Percentiles rank a stretch among this genome's conserved stretches.
Conservation (phyloP, 805 yeast species). For the Ogataea ramenticola region DNA sequence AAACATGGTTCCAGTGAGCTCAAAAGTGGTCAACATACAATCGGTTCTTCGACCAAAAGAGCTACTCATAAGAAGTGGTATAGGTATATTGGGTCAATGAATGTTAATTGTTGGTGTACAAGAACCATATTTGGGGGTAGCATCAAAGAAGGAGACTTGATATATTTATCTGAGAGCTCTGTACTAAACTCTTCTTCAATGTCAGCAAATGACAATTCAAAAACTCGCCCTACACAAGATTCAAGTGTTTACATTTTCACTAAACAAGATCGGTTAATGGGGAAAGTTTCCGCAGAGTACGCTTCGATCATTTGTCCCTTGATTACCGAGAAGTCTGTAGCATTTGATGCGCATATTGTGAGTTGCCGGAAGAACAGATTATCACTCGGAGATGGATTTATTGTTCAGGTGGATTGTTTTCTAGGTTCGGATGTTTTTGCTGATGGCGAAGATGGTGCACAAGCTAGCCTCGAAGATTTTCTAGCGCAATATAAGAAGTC, state of each 20-base stretch:
- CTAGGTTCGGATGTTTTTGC: slow-evolving; percentile 31
- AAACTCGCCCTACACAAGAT: slow-evolving; percentile 7
- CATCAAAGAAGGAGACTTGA: slow-evolving; percentile 5
- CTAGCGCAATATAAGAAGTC: background rate
- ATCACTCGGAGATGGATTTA: slow-evolving; percentile 70
- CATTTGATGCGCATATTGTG: slow-evolving; percentile 50
- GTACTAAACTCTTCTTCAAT: no score
- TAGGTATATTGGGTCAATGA: slow-evolving; percentile 50
- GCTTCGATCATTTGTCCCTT: slow-evolving; percentile 64
- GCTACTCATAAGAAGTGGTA: slow-evolving; percentile 10
- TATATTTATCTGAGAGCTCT: background rate
- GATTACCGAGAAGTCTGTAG: slow-evolving; percentile 44
- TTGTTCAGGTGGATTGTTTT: slow-evolving; percentile 62
- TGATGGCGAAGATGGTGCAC: background rate
- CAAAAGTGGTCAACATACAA: no score
- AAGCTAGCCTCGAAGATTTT: background rate
- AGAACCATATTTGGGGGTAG: slow-evolving; percentile 40
- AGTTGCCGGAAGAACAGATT: slow-evolving; percentile 47
- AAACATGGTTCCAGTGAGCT: no score
- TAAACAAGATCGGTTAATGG: slow-evolving; percentile 50
- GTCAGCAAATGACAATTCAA: background rate
- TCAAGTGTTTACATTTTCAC: slow-evolving; percentile 18
- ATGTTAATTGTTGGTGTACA: slow-evolving; percentile 65
- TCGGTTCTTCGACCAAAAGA: background rate
- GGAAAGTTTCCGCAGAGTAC: slow-evolving; percentile 64